Evolutionary conservation across 306 rosid species (phyloP).

Genomic region (Cucurbita ficifolia): DNA sequence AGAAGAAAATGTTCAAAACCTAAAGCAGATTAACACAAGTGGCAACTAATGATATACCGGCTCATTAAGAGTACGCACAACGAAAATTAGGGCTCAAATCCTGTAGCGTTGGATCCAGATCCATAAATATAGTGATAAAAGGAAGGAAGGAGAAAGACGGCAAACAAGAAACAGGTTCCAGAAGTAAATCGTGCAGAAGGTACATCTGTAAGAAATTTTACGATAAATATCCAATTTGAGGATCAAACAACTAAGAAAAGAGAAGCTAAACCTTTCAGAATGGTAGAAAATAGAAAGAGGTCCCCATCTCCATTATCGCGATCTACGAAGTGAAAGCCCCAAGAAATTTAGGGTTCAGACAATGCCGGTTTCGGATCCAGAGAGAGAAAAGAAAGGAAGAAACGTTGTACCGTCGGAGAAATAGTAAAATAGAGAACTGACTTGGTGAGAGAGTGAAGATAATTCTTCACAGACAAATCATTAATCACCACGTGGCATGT

Average conservation of each 20-base stretch:
- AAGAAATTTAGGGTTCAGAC: conserved; percentile 7
- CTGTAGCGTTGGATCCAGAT: neutral
- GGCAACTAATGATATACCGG: neutral
- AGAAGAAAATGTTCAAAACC: neutral
- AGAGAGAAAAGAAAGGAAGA: neutral
- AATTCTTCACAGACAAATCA: neutral
- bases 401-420: neutral
- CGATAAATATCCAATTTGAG: neutral
- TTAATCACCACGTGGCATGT: neutral
- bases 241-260: neutral
- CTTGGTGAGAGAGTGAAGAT: neutral
- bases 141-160: neutral
- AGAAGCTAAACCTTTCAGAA: neutral
- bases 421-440: neutral
- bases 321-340: conserved; percentile 1
- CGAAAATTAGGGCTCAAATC: neutral
- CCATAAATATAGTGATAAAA: neutral
- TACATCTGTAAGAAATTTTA: neutral
- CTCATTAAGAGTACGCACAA: neutral
- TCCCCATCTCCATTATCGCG: neutral
- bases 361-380: conserved; percentile 15
- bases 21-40: neutral
- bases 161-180: neutral
- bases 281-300: conserved; percentile 7
- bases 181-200: neutral